phyloP scores from a whole-genome alignment of 139 green algal genomes.

The Coccomyxa sp. region DNA sequence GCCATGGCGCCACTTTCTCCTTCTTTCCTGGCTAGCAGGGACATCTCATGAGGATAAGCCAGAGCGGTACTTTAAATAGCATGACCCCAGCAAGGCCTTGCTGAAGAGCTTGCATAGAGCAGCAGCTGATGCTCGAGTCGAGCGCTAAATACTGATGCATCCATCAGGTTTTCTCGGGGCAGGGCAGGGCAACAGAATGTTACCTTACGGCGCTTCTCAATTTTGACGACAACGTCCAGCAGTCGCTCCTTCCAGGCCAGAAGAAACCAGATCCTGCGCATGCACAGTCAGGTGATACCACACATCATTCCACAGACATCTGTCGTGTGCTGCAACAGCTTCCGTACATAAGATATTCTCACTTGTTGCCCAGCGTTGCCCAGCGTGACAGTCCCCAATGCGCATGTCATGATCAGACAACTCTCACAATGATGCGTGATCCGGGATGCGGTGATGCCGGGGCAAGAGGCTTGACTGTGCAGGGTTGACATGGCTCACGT shows the following conservation, averaged over 20 bases:
- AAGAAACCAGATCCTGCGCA: slow-evolving; percentile 23
- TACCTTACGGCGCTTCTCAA: neutral
- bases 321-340: neutral
- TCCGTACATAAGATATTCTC: neutral
- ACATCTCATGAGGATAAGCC: neutral
- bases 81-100: neutral
- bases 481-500: neutral
- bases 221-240: neutral
- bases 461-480: neutral
- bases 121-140: neutral
- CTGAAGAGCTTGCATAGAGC: neutral
- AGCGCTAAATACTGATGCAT: neutral
- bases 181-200: neutral
- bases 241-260: slow-evolving; percentile 24
- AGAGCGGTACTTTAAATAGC: neutral
- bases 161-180: neutral
- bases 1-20: neutral
- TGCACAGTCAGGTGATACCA: neutral
- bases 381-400: neutral
- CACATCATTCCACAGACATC: neutral
- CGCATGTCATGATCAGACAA: neutral
- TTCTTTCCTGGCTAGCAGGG: neutral
- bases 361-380: neutral
- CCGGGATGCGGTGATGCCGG: neutral
- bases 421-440: neutral